A percentile compares a stretch with the other conserved stretches of the same genome.
phyloP scores from a whole-genome alignment of 148 eudicot species.

The Camellia sinensis region DNA sequence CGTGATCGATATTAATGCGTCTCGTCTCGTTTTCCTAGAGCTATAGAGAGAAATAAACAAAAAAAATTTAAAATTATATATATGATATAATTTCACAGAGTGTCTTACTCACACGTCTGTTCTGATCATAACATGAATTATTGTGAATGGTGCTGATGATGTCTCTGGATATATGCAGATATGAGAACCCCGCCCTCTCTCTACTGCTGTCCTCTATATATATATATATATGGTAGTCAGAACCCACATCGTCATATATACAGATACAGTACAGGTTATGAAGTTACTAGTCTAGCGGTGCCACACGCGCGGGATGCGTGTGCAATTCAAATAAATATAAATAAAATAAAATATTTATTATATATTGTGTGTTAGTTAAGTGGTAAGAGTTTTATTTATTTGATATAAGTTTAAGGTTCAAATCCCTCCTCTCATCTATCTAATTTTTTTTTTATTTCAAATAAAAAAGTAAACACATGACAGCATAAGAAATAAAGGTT shows the following conservation, averaged over 20 bases:
- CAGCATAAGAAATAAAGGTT: too few relatives aligned
- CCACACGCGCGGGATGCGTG: too few relatives aligned
- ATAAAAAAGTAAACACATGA: too few relatives aligned
- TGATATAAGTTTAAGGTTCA: too few relatives aligned
- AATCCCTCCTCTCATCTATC: too few relatives aligned
- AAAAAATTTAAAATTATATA: neutral
- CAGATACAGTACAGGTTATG: too few relatives aligned
- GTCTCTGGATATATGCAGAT: slow-evolving; percentile 5
- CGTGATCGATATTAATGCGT: slow-evolving; percentile 12
- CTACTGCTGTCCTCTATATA: neutral
- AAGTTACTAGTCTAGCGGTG: too few relatives aligned
- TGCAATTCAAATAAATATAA: too few relatives aligned
- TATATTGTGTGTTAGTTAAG: too few relatives aligned
- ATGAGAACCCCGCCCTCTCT: neutral
- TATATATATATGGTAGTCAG: neutral
- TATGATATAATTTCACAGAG: neutral
- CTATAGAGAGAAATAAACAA: neutral
- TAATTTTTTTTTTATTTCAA: too few relatives aligned
- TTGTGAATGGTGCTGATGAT: neutral
- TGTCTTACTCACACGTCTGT: neutral
- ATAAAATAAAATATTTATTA: too few relatives aligned
- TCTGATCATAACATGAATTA: slow-evolving; percentile 9
- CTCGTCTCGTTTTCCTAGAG: neutral
- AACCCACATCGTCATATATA: neutral
- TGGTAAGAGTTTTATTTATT: too few relatives aligned